Evolutionary conservation across 495 filamentous ascomycete genomes (phyloP), one percentile per base, ranked within the genome.

Genomic region (Pyrenopolyporus hunteri): DNA sequence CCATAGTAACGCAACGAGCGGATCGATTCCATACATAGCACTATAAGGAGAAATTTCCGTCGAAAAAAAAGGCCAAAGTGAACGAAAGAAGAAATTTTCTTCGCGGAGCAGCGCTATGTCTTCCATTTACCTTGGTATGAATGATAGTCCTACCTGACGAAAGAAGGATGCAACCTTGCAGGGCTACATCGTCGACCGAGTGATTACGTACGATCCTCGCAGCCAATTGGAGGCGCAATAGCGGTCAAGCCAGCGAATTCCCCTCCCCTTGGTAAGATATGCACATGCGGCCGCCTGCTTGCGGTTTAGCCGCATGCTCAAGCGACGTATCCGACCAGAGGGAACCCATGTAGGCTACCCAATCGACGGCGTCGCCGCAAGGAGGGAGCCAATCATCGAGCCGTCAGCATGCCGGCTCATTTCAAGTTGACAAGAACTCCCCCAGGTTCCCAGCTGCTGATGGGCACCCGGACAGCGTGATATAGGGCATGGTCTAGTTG

Each of bases 361-460:
- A 42, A 42, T 42, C 19, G 37, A 42, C 37, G 37, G 37, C 37
- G 37, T 42, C 19, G 37, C 37, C 37, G 37, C 37, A 42, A 22
- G 2, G 10, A 42, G 23, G 11, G 9, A 42, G 2, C 37, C 37
- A 42, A 42, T 23, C 19, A 23, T 11, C n/a, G n/a, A n/a, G n/a
- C n/a, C n/a, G n/a, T n/a, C n/a, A n/a, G n/a, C n/a, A n/a, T n/a
- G n/a, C n/a, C n/a, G n/a, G n/a, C n/a, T n/a, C n/a, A n/a, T n/a
- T 23, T 13, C 19, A 1, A 7, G 17, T 23, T 10, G 19, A 42
- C 2, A n/a, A 40, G n/a, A 42, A 23, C 7, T 8, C 35, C 17
- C 37, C 11, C 17, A 42, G 37, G 17, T 42, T 42, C 19, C 8
- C 11, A 19, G 19, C 17, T 23, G 9, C n/a, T n/a, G n/a, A n/a